Evolutionary conservation across 108 stramenopile genomes (phyloP).

Genomic region (Conticribra weissflogii): DNA sequence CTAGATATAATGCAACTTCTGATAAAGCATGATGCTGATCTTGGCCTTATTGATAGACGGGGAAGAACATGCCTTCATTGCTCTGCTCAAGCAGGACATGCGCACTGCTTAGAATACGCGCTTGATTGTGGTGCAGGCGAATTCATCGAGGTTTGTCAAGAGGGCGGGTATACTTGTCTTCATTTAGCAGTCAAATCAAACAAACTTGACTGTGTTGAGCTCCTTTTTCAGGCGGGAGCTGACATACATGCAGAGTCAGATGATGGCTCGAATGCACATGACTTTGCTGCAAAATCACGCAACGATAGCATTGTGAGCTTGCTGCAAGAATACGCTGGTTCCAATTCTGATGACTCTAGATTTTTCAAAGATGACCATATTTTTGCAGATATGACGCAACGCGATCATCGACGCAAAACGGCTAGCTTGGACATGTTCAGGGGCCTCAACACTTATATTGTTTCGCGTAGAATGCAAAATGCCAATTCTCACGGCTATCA

Average conservation of each 20-base stretch:
- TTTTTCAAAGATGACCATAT: too few relatives aligned
- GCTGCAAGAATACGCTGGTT: constrained; percentile 26
- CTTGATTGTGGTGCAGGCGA: constrained; percentile 63
- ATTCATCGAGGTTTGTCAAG: constrained; percentile 46
- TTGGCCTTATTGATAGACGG: constrained; percentile 46
- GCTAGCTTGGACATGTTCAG: constrained; percentile 32
- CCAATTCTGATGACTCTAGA: not conserved
- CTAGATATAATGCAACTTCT: constrained; percentile 48
- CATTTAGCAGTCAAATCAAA: constrained; percentile 38
- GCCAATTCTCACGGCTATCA: not conserved
- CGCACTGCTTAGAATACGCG: constrained; percentile 39
- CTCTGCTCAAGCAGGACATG: constrained; percentile 51
- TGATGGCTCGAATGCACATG: constrained; percentile 22
- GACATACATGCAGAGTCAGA: constrained; percentile 33
- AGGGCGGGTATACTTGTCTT: constrained; percentile 45
- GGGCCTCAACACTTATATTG: constrained; percentile 25
- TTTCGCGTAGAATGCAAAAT: constrained; percentile 9
- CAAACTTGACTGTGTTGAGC: constrained; percentile 39
- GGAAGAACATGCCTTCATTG: constrained; percentile 58
- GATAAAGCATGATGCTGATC: constrained; percentile 59
- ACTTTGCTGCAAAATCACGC: constrained; percentile 23
- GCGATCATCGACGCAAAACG: too few relatives aligned
- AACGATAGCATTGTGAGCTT: constrained; percentile 23
- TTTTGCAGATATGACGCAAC: too few relatives aligned
- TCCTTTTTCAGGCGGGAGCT: constrained; percentile 47